Conservation (phyloP, 1,284 basidiomycete genomes). For the Ganoderma boninense region DNA sequence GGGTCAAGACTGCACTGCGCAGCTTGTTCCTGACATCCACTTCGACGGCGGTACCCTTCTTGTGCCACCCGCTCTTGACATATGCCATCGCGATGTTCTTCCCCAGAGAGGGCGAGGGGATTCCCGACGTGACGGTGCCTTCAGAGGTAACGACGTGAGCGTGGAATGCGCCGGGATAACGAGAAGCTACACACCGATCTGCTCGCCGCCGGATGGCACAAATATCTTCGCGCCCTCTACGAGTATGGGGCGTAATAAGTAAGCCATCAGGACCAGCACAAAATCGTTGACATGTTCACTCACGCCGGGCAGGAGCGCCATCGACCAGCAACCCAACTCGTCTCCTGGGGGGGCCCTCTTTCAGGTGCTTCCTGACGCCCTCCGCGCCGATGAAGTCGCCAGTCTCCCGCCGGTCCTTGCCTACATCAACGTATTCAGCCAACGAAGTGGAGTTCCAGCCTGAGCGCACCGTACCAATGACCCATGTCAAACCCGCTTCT, state of each 20-base stretch:
- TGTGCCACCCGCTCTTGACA: constrained; percentile 82
- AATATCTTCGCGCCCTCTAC: constrained; percentile 87
- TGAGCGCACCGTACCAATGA: constrained; percentile 74
- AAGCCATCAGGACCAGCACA: constrained; percentile 16
- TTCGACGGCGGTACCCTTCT: constrained; percentile 86
- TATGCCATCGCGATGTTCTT: constrained; percentile 99
- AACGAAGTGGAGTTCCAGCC: not conserved
- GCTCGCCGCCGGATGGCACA: constrained; percentile 58
- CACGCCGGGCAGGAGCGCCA: constrained; percentile 88
- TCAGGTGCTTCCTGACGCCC: constrained; percentile 82
- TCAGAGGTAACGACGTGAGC: not conserved
- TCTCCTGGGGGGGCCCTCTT: constrained; percentile 80
- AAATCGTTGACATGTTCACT: constrained; percentile 33
- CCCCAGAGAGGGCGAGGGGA: constrained; percentile 91
- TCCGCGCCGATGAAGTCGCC: constrained; percentile 88
- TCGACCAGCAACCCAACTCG: constrained; percentile 88
- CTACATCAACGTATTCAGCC: constrained; percentile 43
- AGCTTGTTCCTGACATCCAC: constrained; percentile 84
- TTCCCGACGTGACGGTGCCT: constrained; percentile 91
- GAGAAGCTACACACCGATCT: constrained; percentile 58
- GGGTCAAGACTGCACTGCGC: constrained; percentile 72
- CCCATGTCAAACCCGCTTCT: constrained; percentile 93
- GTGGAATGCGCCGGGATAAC: not conserved
- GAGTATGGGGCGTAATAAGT: not conserved
- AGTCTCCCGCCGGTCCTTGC: constrained; percentile 81